Evolutionary conservation across 768 basidiomycete species (phyloP).

Genomic region (Tulasnella sp.): DNA sequence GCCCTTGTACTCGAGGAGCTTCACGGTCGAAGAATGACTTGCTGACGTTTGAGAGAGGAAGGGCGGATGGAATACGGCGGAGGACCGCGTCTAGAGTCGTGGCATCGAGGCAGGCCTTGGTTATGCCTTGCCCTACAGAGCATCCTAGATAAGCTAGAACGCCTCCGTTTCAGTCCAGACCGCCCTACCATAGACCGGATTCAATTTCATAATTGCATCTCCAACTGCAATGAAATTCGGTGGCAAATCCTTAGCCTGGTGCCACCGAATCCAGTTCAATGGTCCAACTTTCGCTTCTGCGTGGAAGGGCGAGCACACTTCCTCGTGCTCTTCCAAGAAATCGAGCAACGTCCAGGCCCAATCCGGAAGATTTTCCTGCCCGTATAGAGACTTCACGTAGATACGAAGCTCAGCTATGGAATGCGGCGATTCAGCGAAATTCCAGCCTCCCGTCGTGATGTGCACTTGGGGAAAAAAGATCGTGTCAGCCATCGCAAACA

Average conservation of each 20-base stretch:
- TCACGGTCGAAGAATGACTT: background rate
- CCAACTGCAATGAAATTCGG: conserved; percentile 16
- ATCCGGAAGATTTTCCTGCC: background rate
- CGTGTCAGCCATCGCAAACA: background rate
- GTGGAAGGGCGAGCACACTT: background rate
- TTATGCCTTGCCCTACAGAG: conserved; percentile 17
- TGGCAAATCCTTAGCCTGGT: conserved; percentile 4
- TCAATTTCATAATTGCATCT: conserved; percentile 20
- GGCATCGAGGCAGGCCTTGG: background rate
- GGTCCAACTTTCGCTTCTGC: conserved; percentile 13
- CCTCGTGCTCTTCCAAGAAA: conserved; percentile 20
- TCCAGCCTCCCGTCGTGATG: conserved; percentile 3
- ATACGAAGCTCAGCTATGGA: conserved; percentile 8
- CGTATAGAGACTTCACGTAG: background rate
- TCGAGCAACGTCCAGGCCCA: conserved; percentile 13
- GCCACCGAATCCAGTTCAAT: conserved; percentile 15
- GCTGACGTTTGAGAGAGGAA: background rate
- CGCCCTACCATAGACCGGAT: conserved; percentile 17
- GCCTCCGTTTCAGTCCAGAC: background rate
- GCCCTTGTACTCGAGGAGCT: background rate
- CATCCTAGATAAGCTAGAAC: background rate
- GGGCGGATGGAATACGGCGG: background rate
- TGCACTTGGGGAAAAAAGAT: background rate
- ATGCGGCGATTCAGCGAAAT: background rate
- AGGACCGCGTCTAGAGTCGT: conserved; percentile 10